Base-by-base conservation (phyloP, 208 protist genomes). In the Leptomonas seymouri region DNA sequence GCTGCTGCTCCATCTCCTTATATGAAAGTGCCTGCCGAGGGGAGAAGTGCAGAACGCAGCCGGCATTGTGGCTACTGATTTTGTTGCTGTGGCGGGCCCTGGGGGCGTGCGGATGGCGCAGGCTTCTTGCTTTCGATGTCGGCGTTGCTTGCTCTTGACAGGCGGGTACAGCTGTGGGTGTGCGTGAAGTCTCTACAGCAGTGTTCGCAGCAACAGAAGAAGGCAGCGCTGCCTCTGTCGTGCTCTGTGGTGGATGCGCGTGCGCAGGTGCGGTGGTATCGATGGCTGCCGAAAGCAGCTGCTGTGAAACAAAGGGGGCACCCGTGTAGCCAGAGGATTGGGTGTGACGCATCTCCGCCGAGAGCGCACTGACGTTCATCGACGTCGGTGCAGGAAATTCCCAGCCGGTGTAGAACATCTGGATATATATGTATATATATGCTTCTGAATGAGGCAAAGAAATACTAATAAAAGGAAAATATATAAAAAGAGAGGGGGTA, bases 391-490 rank as follows among this genome's bases (percentile, higher is more conserved):
- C 63, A 3, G 59, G 53, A 39, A 91, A 76, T 11, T 76, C 34
- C 87, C 87, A 93, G 46, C 85, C 84, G 0, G 82, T 84, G 67
- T 89, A 93, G 56, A 90, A 92, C 86, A 92, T 92, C 34, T 39
- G 7, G 14, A 74, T 59, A 45, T 9, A 74, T n/a, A n/a, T n/a
- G n/a, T n/a, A n/a, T n/a, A n/a, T n/a, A n/a, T n/a, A n/a, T n/a
- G n/a, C n/a, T n/a, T n/a, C n/a, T n/a, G n/a, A n/a, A n/a, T n/a
- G n/a, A n/a, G n/a, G 30, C 18, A 30, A 25, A 4, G 30, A 16
- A 6, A 30, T 0, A 62, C 14, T 50, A 58, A 57, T 21, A 70
- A 8, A 23, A 23, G 15, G 55, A 14, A n/a, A 62, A 20, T 56
- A 34, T 30, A 15, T 53, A 53, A 36, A 60, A 48, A 50, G 27